phyloP scores from a whole-genome alignment of 495 filamentous ascomycete genomes.

The Aspergillus haitiensis region DNA sequence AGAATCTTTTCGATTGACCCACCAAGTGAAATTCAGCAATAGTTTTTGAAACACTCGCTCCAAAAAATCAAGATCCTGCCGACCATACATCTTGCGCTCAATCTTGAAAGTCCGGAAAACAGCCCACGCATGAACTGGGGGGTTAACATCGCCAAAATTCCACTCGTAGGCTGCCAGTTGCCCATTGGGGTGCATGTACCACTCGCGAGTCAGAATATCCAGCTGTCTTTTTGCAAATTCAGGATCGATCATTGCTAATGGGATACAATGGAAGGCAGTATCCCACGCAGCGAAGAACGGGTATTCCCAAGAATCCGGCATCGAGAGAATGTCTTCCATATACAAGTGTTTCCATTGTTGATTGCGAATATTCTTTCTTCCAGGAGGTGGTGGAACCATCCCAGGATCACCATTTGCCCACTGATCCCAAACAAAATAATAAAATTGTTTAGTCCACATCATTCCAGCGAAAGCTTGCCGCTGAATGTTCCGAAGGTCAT shows the following conservation, averaged over 20 bases:
- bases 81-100: constrained; percentile 93
- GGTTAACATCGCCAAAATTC: constrained; percentile 98
- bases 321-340: constrained; percentile 90
- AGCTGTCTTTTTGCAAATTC: constrained; percentile 98
- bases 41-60: constrained; percentile 97
- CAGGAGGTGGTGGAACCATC: constrained; percentile 79
- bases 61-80: constrained; percentile 91
- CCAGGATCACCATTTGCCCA: constrained; percentile 81
- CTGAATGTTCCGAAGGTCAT: constrained; percentile 93
- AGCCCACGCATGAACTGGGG: constrained; percentile 94
- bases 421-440: constrained; percentile 95
- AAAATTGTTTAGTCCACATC: constrained; percentile 98
- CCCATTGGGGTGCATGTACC: constrained; percentile 99
- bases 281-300: constrained; percentile 99
- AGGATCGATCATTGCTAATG: constrained; percentile 93
- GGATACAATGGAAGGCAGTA: constrained; percentile 94
- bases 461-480: constrained; percentile 91
- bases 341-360: constrained; percentile 89
- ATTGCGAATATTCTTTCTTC: constrained; percentile 80
- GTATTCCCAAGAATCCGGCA: constrained; percentile 99
- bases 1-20: constrained; percentile 93
- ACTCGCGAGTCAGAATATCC: constrained; percentile 91
- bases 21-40: constrained; percentile 97
- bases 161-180: constrained; percentile 92
- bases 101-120: constrained; percentile 96